Evolutionary conservation across 139 green algal genomes (phyloP), one percentile per base, ranked within the genome.

Genomic region (Tetraselmis striata): DNA sequence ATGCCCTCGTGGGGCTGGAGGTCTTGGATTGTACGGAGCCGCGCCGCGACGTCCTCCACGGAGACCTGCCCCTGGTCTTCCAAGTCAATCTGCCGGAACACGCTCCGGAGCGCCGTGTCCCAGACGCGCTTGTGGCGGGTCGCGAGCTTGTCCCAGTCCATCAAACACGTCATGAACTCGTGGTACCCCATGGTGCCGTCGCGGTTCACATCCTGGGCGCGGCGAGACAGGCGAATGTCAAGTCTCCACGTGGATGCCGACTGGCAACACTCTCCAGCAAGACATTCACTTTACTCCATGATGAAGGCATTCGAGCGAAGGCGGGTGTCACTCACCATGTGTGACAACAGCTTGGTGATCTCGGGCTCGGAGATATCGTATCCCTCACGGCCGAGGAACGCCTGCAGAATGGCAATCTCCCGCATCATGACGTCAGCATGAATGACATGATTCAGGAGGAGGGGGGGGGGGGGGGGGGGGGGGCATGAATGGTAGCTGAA

Each of bases 141-240:
- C 45, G 5, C 45, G 18, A 96, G 83, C 84, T 89, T 77, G 30
- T 87, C 83, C 94, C 94, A 98, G 87, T 98, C 93, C 23, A 97
- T 82, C 30, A 98, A 86, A 18, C 90, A 92, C 24, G 94, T 89
- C 78, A 96, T 84, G 86, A 98, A 95, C 91, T 98, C 95, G 25
- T 88, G 84, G 26, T 94, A 86, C 26, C 90, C 85, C 0, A 97
- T 84, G 31, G 84, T 89, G 83, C 94, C 93, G 78, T 97, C 91
- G 29, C 91, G 82, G 83, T 95, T 85, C 11, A 87, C 81, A 84
- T 95, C n/a, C n/a, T n/a, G n/a, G n/a, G n/a, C n/a, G n/a, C n/a
- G n/a, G n/a, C n/a, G n/a, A n/a, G n/a, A n/a, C n/a, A n/a, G n/a
- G n/a, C n/a, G n/a, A n/a, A n/a, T n/a, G n/a, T n/a, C n/a, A n/a